Base-by-base conservation (phyloP, 768 basidiomycete species). In the Pisolithus albus region DNA sequence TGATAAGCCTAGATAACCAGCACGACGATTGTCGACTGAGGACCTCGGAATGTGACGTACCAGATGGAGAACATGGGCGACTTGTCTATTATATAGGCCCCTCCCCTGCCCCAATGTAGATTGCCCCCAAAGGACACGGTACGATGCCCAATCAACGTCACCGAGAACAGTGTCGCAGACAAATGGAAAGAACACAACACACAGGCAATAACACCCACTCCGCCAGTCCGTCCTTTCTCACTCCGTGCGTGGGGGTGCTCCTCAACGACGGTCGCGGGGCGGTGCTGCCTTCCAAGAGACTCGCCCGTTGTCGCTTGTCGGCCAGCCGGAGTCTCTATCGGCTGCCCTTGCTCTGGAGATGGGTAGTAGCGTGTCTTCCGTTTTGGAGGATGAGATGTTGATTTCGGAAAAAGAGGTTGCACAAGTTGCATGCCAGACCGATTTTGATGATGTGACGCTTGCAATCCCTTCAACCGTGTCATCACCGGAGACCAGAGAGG, bases 261-360 rank as follows among this genome's bases (percentile, higher is more conserved):
- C 72, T 43, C 75, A 75, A 36, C 76, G 84, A 34, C 75, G 84
- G 40, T 62, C 73, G 7, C 72, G 86, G 19, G 85, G 85, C 48
- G 86, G 86, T 51, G 79, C 79, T 28, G 79, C 85, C 7, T 86
- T 77, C 70, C 82, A 83, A 57, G 82, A 87, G 56, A 77, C 79
- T 11, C 75, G 88, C 26, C 86, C 86, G 15, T 72, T 81, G 21
- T 87, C 84, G 0, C 69, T 90, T 28, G 79, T 89, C 8, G 84
- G 81, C 38, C 79, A 81, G 16, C 86, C 88, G 0, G 86, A 85
- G 59, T 80, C 84, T 8, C 71, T 91, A 21, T 80, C 84, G 15
- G 76, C 78, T n/a, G 86, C 84, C 53, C 75, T 89, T 36, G 82
- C 86, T 23, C 75, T 80, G 38, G 87, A 86, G 60, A 69, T 90